Evolutionary conservation across 768 basidiomycete genomes (phyloP).

Genomic region (Glaciozyma antarctica): DNA sequence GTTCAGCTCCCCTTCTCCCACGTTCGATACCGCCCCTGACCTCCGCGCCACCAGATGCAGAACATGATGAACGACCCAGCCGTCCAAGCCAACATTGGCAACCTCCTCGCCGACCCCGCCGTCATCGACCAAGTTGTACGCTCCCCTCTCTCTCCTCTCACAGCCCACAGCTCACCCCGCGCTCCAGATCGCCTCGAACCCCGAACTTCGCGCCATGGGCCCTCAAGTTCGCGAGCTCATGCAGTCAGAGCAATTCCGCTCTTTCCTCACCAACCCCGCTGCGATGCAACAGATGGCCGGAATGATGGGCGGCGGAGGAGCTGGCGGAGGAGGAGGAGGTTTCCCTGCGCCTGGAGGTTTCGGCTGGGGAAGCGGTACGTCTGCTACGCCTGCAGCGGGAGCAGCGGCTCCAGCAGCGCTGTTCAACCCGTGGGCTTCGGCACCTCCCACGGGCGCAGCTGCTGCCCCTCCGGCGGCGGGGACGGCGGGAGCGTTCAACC

Average conservation of each 20-base stretch:
- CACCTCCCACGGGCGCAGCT: background rate
- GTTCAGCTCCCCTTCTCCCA: background rate
- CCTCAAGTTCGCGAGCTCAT: conserved; percentile 72
- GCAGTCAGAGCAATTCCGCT: conserved; percentile 41
- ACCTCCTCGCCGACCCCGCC: conserved; percentile 77
- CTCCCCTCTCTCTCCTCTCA: background rate
- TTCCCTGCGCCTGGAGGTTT: conserved; percentile 30
- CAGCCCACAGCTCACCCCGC: background rate
- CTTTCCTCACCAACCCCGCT: conserved; percentile 57
- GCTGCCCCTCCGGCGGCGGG: conserved; percentile 2
- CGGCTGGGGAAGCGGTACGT: conserved; percentile 20
- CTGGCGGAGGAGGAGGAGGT: conserved; percentile 26
- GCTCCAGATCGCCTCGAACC: conserved; percentile 62
- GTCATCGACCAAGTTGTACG: conserved; percentile 58
- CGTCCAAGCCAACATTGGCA: conserved; percentile 78
- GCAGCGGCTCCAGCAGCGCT: conserved; percentile 1
- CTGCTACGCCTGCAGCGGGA: background rate
- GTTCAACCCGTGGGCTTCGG: conserved; percentile 26
- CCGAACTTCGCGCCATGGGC: conserved; percentile 62
- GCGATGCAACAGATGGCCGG: conserved; percentile 47
- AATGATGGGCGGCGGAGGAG: conserved; percentile 33
- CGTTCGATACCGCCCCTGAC: background rate
- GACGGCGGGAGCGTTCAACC: conserved; percentile 12
- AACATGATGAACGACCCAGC: conserved; percentile 55
- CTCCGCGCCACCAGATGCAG: conserved; percentile 51